Percentiles rank a stretch among this genome's conserved stretches.
phyloP scores from a whole-genome alignment of 208 protist species.

The Acanthamoeba castellanii region DNA sequence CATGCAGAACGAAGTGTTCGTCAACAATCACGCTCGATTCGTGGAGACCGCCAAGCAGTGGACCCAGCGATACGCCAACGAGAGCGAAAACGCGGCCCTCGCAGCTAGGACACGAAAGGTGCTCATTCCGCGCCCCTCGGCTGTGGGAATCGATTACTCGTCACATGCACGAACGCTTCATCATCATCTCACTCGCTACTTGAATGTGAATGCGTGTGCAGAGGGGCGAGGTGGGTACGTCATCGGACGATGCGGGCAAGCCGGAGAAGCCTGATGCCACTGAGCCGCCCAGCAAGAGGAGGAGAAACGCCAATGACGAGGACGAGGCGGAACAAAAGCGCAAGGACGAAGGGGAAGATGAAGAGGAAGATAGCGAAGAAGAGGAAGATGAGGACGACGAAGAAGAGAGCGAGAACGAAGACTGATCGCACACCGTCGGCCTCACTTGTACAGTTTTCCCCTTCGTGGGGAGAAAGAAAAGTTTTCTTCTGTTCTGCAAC shows the following conservation, averaged over 20 bases:
- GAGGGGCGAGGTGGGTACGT: background rate
- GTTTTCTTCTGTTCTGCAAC: no score
- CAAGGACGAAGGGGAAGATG: background rate
- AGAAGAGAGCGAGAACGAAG: background rate
- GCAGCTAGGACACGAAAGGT: background rate
- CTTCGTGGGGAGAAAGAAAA: no score
- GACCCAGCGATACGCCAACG: conserved; percentile 14
- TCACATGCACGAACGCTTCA: background rate
- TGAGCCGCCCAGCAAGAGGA: background rate
- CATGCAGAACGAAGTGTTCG: conserved; percentile 53
- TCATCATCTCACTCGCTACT: background rate
- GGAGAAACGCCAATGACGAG: background rate
- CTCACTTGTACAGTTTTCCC: no score
- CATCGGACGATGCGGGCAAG: background rate
- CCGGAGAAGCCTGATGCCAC: background rate
- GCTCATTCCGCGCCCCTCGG: background rate
- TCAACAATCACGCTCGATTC: conserved; percentile 43
- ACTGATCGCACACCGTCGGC: background rate
- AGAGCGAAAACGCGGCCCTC: conserved; percentile 12
- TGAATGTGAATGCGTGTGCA: no score
- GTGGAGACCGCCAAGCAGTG: conserved; percentile 42
- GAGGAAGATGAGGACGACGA: background rate
- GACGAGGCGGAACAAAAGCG: background rate
- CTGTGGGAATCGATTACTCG: background rate
- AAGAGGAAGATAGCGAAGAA: background rate